Evolutionary conservation across 2,329 filamentous ascomycete species (phyloP).

Genomic region (Fusarium sp.): DNA sequence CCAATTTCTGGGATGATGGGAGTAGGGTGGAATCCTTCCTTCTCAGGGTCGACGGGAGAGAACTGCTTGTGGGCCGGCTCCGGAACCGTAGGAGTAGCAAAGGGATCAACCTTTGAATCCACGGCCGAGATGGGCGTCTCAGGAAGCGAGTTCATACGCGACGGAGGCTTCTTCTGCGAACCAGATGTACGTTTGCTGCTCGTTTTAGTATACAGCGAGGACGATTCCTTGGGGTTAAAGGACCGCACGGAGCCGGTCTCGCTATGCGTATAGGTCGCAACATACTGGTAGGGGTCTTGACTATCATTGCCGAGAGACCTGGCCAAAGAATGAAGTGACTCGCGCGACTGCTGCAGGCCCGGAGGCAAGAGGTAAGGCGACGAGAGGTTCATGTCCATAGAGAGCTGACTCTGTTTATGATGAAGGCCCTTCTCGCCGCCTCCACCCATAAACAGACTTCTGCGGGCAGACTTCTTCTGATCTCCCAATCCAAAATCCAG

Average conservation of each 20-base stretch:
- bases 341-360: conserved; percentile 81
- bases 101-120: conserved; percentile 55
- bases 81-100: conserved; percentile 54
- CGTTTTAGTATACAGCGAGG: conserved; percentile 64
- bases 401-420: conserved; percentile 69
- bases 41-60: conserved; percentile 43
- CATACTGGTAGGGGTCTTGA: conserved; percentile 87
- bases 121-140: conserved; percentile 55
- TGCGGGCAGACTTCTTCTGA: conserved; percentile 57
- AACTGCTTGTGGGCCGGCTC: conserved; percentile 48
- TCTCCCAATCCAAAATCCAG: conserved; percentile 89
- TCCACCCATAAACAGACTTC: conserved; percentile 59
- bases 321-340: conserved; percentile 90
- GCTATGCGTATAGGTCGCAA: conserved; percentile 70
- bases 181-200: conserved; percentile 55
- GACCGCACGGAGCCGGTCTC: conserved; percentile 72
- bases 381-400: conserved; percentile 81
- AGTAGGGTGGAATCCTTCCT: conserved; percentile 51
- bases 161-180: conserved; percentile 50
- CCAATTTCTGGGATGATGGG: conserved; percentile 59
- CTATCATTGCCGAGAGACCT: conserved; percentile 80
- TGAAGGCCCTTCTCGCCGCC: conserved; percentile 69
- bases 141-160: conserved; percentile 62
- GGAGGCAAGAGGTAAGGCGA: conserved; percentile 96
- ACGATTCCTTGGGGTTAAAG: conserved; percentile 59